phyloP scores from a whole-genome alignment of 2,329 filamentous ascomycete species.

The Apiospora saccharicola region DNA sequence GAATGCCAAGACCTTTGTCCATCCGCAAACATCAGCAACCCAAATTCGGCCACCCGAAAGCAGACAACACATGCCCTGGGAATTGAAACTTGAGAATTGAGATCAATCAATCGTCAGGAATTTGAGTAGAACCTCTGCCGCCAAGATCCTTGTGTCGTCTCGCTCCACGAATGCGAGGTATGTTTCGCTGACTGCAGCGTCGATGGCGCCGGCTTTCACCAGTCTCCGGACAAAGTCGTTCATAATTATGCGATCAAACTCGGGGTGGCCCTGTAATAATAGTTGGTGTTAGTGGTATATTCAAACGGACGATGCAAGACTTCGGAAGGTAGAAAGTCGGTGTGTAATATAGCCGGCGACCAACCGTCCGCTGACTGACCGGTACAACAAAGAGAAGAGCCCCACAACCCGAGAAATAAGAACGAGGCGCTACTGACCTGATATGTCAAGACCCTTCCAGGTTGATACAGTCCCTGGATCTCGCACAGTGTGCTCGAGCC shows the following conservation, averaged over 20 bases:
- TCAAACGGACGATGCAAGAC: not conserved
- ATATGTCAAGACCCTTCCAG: conserved; percentile 29
- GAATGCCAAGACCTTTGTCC: conserved; percentile 23
- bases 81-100: not conserved
- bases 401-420: not conserved
- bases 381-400: not conserved
- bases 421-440: not conserved
- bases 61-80: not conserved
- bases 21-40: conserved; percentile 5
- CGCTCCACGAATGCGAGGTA: conserved; percentile 1
- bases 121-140: conserved; percentile 11
- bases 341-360: not conserved
- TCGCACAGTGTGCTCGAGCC: conserved; percentile 26
- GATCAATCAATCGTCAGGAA: conserved; percentile 10
- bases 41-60: conserved; percentile 10
- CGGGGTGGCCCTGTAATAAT: conserved; percentile 24
- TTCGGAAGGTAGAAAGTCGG: not conserved
- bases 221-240: conserved; percentile 24
- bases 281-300: not conserved
- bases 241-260: conserved; percentile 26
- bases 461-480: conserved; percentile 26
- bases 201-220: conserved; percentile 21
- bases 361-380: not conserved
- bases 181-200: not conserved
- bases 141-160: conserved; percentile 16